These are phyloP conservation scores for Fusarium sp. DNA, from an alignment of 2,329 filamentous ascomycete species.

Conservation along the genomic window DNA sequence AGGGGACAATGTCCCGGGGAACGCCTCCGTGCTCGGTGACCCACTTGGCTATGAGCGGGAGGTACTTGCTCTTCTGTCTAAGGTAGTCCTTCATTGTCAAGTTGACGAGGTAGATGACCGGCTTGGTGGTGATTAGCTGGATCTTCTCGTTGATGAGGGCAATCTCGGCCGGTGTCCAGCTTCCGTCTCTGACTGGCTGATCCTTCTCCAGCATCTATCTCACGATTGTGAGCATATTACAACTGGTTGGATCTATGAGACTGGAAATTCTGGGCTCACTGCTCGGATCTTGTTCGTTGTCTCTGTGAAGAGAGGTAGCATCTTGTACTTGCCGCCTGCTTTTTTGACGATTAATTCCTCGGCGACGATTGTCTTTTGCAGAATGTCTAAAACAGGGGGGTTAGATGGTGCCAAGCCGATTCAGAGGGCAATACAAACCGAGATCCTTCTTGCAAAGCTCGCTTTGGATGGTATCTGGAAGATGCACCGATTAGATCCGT, in stretches of 20 bases:
- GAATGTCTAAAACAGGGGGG: slow-evolving; percentile 51
- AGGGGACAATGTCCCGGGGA: slow-evolving; percentile 60
- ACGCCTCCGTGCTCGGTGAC: slow-evolving; percentile 61
- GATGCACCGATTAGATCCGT: slow-evolving; percentile 6
- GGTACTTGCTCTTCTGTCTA: slow-evolving; percentile 63
- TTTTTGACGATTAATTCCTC: slow-evolving; percentile 60
- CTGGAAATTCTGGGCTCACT: slow-evolving; percentile 28
- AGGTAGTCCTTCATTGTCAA: slow-evolving; percentile 65
- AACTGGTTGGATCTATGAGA: neutral
- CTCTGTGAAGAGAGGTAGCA: slow-evolving; percentile 62
- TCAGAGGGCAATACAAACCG: slow-evolving; percentile 14
- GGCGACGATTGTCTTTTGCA: slow-evolving; percentile 57
- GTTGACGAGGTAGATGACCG: slow-evolving; percentile 62
- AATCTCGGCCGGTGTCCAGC: slow-evolving; percentile 61
- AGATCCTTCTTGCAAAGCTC: slow-evolving; percentile 58
- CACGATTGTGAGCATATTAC: slow-evolving; percentile 20
- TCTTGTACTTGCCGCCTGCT: slow-evolving; percentile 62
- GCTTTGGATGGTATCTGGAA: slow-evolving; percentile 47
- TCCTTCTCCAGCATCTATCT: slow-evolving; percentile 57
- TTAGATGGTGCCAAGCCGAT: neutral
- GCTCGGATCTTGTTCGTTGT: slow-evolving; percentile 59
- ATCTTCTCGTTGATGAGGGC: slow-evolving; percentile 64
- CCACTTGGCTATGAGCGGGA: slow-evolving; percentile 62
- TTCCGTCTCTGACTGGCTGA: slow-evolving; percentile 60
- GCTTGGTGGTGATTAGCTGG: slow-evolving; percentile 63